A percentile compares a stretch with the other conserved stretches of the same genome.
phyloP scores from a whole-genome alignment of 129 eudicot species.

The Scalesia atractyloides region DNA sequence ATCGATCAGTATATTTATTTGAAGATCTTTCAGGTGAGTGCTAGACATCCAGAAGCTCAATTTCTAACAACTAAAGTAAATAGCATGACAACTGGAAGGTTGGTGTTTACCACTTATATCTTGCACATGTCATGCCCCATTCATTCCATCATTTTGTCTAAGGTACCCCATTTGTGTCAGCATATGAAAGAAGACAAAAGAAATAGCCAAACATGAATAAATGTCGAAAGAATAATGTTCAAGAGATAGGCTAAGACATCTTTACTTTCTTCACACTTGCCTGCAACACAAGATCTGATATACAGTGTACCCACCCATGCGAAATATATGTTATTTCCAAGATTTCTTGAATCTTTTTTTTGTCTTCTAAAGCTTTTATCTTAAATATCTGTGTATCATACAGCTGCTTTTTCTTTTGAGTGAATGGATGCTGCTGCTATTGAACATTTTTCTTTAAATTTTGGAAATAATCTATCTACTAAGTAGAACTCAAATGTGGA shows the following conservation, averaged over 20 bases:
- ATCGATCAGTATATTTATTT: neutral
- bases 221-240: constrained; percentile 23
- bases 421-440: no score
- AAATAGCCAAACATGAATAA: constrained; percentile 27
- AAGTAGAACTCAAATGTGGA: no score
- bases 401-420: no score
- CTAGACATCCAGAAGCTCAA: no score
- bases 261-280: neutral
- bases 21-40: neutral
- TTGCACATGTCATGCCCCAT: constrained; percentile 25
- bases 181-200: constrained; percentile 29
- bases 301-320: neutral
- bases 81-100: constrained; percentile 32
- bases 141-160: constrained; percentile 25
- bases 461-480: no score
- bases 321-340: neutral
- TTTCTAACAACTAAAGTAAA: constrained; percentile 9
- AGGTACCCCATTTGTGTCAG: constrained; percentile 10
- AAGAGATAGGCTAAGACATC: constrained; percentile 13
- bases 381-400: neutral
- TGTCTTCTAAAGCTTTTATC: neutral
- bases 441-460: no score
- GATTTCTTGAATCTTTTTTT: neutral
- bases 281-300: no score
- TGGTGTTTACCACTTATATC: constrained; percentile 26